phyloP scores from a whole-genome alignment of 1,284 basidiomycete genomes.

The Melanopsichium pennsylvanicum region DNA sequence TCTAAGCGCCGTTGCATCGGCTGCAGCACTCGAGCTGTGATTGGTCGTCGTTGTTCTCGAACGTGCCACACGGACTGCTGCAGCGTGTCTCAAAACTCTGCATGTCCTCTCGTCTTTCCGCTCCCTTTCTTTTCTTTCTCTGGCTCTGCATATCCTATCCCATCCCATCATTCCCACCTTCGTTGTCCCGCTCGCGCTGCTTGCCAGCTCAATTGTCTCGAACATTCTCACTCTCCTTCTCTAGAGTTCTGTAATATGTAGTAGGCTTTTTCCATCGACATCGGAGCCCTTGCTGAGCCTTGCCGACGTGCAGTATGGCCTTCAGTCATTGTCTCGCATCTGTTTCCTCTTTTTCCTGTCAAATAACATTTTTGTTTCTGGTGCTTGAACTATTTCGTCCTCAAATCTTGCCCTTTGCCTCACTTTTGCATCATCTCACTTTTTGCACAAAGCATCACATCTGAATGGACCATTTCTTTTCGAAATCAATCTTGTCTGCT shows the following conservation, averaged over 20 bases:
- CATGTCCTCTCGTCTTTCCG: neutral
- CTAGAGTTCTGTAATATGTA: constrained; percentile 37
- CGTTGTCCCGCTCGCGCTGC: constrained; percentile 5
- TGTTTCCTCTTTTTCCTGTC: neutral
- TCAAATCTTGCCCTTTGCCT: constrained; percentile 2
- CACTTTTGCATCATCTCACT: constrained; percentile 27
- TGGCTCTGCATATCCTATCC: constrained; percentile 1
- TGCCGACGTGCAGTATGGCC: neutral
- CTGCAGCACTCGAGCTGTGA: constrained; percentile 7
- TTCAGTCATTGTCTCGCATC: constrained; percentile 1
- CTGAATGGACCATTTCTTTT: constrained; percentile 34
- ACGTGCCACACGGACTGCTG: no score
- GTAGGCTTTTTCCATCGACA: no score
- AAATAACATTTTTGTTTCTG: constrained; percentile 20
- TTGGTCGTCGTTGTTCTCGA: neutral
- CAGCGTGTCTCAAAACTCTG: no score
- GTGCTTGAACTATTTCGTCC: constrained; percentile 4
- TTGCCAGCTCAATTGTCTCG: constrained; percentile 3
- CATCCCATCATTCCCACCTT: neutral
- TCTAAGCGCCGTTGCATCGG: constrained; percentile 10
- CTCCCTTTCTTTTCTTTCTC: constrained; percentile 14
- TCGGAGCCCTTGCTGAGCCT: neutral
- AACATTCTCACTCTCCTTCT: constrained; percentile 12
- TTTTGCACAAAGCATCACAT: constrained; percentile 46
- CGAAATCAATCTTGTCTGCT: neutral